Percentiles rank a stretch among this genome's conserved stretches.
Evolutionary conservation across 2,329 filamentous ascomycete species (phyloP).

Genomic region (Chaetomium olivaceum): DNA sequence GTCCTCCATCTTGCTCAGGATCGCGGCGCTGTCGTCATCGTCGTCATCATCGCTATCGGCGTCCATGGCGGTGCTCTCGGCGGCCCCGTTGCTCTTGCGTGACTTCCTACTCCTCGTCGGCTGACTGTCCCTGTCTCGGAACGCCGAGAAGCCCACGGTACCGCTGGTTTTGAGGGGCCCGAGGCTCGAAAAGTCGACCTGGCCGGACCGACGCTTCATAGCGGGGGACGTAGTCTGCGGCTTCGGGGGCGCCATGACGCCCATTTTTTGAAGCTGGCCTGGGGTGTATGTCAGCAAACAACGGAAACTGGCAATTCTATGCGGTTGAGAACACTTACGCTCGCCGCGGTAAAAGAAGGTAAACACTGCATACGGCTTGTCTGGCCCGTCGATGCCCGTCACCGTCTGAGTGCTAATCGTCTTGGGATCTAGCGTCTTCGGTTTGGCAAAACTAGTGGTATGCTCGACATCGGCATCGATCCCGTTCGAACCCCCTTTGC

Average conservation of each 20-base stretch:
- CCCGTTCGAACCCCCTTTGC: constrained; percentile 52
- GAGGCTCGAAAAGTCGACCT: constrained; percentile 81
- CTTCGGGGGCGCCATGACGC: constrained; percentile 73
- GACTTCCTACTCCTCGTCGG: constrained; percentile 58
- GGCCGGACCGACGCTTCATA: constrained; percentile 76
- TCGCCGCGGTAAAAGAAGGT: constrained; percentile 98
- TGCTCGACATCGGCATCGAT: constrained; percentile 88
- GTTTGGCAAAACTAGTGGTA: constrained; percentile 96
- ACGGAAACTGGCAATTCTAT: not conserved
- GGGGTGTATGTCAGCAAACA: constrained; percentile 25
- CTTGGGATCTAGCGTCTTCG: constrained; percentile 92
- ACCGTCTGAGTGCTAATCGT: constrained; percentile 98
- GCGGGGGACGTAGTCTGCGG: constrained; percentile 61
- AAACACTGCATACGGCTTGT: constrained; percentile 94
- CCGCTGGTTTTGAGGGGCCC: constrained; percentile 83
- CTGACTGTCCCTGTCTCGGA: constrained; percentile 69
- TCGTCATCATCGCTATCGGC: constrained; percentile 76
- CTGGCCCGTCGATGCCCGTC: constrained; percentile 94
- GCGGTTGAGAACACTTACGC: constrained; percentile 61
- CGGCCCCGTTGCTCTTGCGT: constrained; percentile 64
- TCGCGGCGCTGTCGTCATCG: constrained; percentile 65
- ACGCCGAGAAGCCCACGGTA: constrained; percentile 85
- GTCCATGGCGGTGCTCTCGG: constrained; percentile 56
- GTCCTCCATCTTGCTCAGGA: constrained; percentile 65
- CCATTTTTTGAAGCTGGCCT: constrained; percentile 98